phyloP scores from a whole-genome alignment of 352 stramenopile genomes.

The Phytopythium boreale region DNA sequence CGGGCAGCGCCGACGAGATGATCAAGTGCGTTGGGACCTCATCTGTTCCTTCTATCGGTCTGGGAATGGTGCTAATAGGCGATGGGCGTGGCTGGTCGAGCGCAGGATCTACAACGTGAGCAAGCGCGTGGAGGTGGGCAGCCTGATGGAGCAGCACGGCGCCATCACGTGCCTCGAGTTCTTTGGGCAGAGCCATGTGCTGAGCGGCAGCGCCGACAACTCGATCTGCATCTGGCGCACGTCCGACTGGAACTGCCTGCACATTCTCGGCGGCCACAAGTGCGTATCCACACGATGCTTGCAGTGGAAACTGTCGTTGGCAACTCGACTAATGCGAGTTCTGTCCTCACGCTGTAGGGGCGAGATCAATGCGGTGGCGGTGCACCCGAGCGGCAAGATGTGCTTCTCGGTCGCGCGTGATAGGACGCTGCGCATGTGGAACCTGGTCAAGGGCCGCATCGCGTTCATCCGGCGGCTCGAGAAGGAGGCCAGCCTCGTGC shows the following conservation, averaged over 20 bases:
- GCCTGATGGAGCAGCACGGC: conserved; percentile 84
- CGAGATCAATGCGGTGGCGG: conserved; percentile 79
- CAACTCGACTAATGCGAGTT: background rate
- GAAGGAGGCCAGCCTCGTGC: conserved; percentile 71
- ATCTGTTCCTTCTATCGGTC: background rate
- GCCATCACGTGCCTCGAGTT: conserved; percentile 87
- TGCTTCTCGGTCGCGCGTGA: conserved; percentile 84
- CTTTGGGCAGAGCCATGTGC: conserved; percentile 82
- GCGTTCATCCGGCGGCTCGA: conserved; percentile 85
- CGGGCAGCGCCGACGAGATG: conserved; percentile 80
- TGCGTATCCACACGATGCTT: conserved; percentile 16
- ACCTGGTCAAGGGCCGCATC: conserved; percentile 87
- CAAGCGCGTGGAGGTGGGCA: conserved; percentile 85
- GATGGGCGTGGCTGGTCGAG: conserved; percentile 2
- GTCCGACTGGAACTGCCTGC: conserved; percentile 87
- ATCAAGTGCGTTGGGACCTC: conserved; percentile 60
- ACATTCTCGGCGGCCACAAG: conserved; percentile 89
- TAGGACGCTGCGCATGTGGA: conserved; percentile 88
- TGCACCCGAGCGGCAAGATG: conserved; percentile 87
- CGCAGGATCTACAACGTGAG: conserved; percentile 86
- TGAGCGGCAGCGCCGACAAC: conserved; percentile 86
- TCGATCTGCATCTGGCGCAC: conserved; percentile 90
- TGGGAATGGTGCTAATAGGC: background rate
- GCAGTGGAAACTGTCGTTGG: background rate
- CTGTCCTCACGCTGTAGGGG: conserved; percentile 27